phyloP scores from a whole-genome alignment of 257 asterid species.

The Przewalskia tangutica region DNA sequence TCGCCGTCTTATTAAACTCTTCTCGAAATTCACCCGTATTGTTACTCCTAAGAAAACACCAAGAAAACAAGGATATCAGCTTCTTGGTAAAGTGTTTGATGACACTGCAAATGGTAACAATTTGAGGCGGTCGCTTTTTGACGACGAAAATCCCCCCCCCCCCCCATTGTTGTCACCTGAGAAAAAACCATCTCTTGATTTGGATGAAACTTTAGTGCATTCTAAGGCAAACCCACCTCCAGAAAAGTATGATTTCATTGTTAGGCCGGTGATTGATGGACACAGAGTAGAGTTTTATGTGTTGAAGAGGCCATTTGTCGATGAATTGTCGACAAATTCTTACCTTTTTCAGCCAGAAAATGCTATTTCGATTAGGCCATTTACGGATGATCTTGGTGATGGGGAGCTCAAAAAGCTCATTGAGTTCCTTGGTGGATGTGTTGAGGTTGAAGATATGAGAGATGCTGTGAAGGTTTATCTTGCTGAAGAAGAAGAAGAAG shows the following conservation, averaged over 20 bases:
- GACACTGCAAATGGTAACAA: neutral
- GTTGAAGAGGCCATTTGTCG: slow-evolving; percentile 73
- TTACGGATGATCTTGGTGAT: slow-evolving; percentile 55
- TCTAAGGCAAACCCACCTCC: slow-evolving; percentile 53
- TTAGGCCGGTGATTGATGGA: slow-evolving; percentile 72
- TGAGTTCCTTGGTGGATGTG: slow-evolving; percentile 38
- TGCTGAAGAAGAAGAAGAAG: slow-evolving; percentile 18
- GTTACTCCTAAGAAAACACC: slow-evolving; percentile 65
- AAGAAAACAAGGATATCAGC: slow-evolving; percentile 47
- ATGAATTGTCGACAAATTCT: slow-evolving; percentile 65
- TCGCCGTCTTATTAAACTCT: slow-evolving; percentile 75
- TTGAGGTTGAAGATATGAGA: slow-evolving; percentile 53
- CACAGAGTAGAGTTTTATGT: slow-evolving; percentile 58
- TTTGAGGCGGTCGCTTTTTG: slow-evolving; percentile 32
- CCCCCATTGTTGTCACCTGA: slow-evolving; percentile 31
- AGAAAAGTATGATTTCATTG: slow-evolving; percentile 63
- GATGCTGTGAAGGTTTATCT: slow-evolving; percentile 39
- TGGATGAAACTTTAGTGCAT: slow-evolving; percentile 87
- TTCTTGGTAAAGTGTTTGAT: slow-evolving; percentile 31
- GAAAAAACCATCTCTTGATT: slow-evolving; percentile 59
- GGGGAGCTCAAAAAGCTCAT: slow-evolving; percentile 61
- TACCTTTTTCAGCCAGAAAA: slow-evolving; percentile 63
- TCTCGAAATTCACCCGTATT: slow-evolving; percentile 47
- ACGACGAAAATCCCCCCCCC: slow-evolving; percentile 23
- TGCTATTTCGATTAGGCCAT: slow-evolving; percentile 62